These are phyloP conservation scores for Dryas integrifolia DNA, from an alignment of 331 rosid genomes.

Conservation along the genomic window DNA sequence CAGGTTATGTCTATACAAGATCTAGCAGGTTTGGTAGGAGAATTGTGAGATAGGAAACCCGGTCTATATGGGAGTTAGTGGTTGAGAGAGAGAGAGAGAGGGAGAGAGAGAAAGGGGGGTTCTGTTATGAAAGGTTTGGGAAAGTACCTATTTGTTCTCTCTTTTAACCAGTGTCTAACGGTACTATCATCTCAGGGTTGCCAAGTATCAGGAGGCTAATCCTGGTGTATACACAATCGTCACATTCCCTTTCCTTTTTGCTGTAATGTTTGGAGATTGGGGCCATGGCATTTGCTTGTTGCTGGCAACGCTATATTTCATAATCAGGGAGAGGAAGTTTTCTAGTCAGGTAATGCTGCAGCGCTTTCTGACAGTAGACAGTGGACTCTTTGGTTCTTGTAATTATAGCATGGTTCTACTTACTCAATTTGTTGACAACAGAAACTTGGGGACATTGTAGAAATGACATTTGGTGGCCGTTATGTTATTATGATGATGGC, in stretches of 20 bases:
- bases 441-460: slow-evolving; percentile 78
- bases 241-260: slow-evolving; percentile 81
- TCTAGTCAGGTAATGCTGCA: slow-evolving; percentile 52
- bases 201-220: slow-evolving; percentile 70
- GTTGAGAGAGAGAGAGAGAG: background rate
- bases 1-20: background rate
- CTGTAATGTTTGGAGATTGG: slow-evolving; percentile 87
- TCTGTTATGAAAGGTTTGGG: background rate
- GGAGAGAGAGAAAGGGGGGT: background rate
- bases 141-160: background rate
- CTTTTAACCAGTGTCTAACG: background rate
- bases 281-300: slow-evolving; percentile 82
- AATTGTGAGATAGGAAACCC: background rate
- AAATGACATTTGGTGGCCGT: slow-evolving; percentile 79
- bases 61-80: background rate
- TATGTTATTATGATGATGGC: slow-evolving; percentile 72
- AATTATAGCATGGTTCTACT: slow-evolving; percentile 22
- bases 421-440: slow-evolving; percentile 42
- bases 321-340: slow-evolving; percentile 52
- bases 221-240: slow-evolving; percentile 65
- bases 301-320: slow-evolving; percentile 59
- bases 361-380: slow-evolving; percentile 18
- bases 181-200: slow-evolving; percentile 44
- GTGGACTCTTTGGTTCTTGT: slow-evolving; percentile 18
- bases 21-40: background rate